phyloP scores from a whole-genome alignment of 1,284 basidiomycete genomes.

The Boletus semigastroideus region DNA sequence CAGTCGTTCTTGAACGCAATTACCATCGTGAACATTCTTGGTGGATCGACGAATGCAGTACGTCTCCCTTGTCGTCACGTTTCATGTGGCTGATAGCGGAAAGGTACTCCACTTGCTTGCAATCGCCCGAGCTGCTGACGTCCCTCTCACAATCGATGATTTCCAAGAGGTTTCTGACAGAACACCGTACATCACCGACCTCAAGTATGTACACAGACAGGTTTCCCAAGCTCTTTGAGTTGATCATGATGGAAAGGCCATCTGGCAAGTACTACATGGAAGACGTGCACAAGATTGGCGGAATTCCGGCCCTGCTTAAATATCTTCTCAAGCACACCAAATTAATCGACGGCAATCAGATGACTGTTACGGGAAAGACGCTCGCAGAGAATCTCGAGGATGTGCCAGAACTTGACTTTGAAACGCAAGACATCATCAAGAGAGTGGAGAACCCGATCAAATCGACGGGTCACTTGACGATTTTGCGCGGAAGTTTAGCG shows the following conservation, averaged over 20 bases:
- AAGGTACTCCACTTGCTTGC: conserved; percentile 91
- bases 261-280: conserved; percentile 97
- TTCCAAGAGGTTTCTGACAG: conserved; percentile 87
- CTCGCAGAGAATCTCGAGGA: conserved; percentile 89
- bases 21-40: conserved; percentile 79
- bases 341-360: conserved; percentile 85
- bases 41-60: conserved; percentile 92
- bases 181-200: conserved; percentile 92
- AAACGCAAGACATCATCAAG: conserved; percentile 82
- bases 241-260: conserved; percentile 50
- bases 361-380: conserved; percentile 95
- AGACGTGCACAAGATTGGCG: conserved; percentile 90
- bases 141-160: conserved; percentile 90
- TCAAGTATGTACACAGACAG: conserved; percentile 56
- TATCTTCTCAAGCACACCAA: conserved; percentile 87
- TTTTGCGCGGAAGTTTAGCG: conserved; percentile 87
- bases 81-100: background rate
- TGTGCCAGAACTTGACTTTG: conserved; percentile 74
- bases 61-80: conserved; percentile 20
- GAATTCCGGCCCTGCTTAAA: conserved; percentile 79
- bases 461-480: conserved; percentile 87
- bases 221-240: background rate
- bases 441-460: conserved; percentile 87
- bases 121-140: conserved; percentile 88
- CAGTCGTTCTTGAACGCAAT: conserved; percentile 93